Evolutionary conservation across 306 rosid genomes (phyloP), one percentile per base, ranked within the genome.

Genomic region (Cercis canadensis): DNA sequence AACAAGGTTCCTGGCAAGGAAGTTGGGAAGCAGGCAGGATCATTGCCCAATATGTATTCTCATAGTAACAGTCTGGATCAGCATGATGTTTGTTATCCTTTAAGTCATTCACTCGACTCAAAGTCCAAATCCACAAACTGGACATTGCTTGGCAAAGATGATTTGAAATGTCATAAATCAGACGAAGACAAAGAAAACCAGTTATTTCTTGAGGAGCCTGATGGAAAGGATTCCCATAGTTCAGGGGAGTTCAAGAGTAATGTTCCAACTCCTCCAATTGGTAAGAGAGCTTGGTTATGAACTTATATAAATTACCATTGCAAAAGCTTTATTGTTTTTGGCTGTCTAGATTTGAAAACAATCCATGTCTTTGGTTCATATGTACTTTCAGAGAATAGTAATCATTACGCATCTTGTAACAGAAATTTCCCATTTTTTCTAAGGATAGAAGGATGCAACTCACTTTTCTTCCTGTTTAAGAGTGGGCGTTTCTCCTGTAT

Each of bases 61-160:
- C 33, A 18, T 21, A 51, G 39, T 64, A 70, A 58, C 50, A 54
- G 61, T 57, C 58, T 78, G 73, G 68, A 58, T 69, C 67, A 60
- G 40, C 57, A 34, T 34, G 69, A 77, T 69, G 55, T 73, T 66
- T 58, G 36, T 57, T 60, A 61, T 75, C 87, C 81, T 62, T 69
- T 80, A 34, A 80, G 92, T 88, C 86, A 65, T 55, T 87, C 96
- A 15, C 57, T 86, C 61, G 92, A 86, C 81, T 85, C 92, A 50
- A 78, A 73, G 65, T 70, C 77, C 70, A 33, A 46, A 73, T 61
- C 81, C n/a, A 75, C 69, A 55, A 61, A 71, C 29, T 79, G 74
- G 77, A 41, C 69, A 49, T 69, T 62, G n/a, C n/a, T n/a, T 49
- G 76, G 70, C 10, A 72, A 69, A 62, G 85, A 84, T 79, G 82